Base-by-base conservation (phyloP, 2,329 filamentous ascomycete species). In the Aspergillus sp. region DNA sequence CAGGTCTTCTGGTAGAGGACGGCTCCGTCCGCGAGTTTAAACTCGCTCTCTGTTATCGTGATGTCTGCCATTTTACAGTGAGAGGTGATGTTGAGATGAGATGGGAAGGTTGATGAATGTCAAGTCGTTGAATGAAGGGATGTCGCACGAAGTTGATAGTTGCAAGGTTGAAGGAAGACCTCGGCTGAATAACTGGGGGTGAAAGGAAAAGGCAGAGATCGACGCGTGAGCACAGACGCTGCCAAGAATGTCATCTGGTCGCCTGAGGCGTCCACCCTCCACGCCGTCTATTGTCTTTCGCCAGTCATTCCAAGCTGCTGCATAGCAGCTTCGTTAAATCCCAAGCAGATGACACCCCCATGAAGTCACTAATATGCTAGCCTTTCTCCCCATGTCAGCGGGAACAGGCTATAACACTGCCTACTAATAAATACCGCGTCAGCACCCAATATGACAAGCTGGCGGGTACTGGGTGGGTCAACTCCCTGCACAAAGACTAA, bases 1-100 rank as follows among this genome's bases (percentile, higher is more conserved):
- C 60, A 59, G 30, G 60, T 62, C 50, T 62, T 62, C n/a, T 57
- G 60, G 57, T 62, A 59, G 47, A 59, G 54, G 19, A 32, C 32
- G 3, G 38, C 6, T 4, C 44, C 58, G 38, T 61, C 59, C 21
- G 59, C 49, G 17, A 61, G 59, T 15, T 41, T 23, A 38, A 61
- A 58, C 23, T 57, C 49, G 15, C 48, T 13, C 23, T 61, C 59
- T 3, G 59, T 61, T 56, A 54, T 61, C 7, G 23, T 48, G 49
- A 61, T 41, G 41, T 61, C 59, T 19, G 41, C 15, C 54, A 60
- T 60, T 11, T 23, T 23, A 21, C 10, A 44, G 5, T 3, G 17
- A 19, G 17, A 19, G 10, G 5, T 7, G 19, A 23, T 13, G 2
- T 1, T 23, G 19, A 6, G 54, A 13, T 1, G 13, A 11, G 19